These are phyloP conservation scores for Fomitopsis pinicola DNA, from an alignment of 1,284 basidiomycete genomes.

Conservation along the genomic window DNA sequence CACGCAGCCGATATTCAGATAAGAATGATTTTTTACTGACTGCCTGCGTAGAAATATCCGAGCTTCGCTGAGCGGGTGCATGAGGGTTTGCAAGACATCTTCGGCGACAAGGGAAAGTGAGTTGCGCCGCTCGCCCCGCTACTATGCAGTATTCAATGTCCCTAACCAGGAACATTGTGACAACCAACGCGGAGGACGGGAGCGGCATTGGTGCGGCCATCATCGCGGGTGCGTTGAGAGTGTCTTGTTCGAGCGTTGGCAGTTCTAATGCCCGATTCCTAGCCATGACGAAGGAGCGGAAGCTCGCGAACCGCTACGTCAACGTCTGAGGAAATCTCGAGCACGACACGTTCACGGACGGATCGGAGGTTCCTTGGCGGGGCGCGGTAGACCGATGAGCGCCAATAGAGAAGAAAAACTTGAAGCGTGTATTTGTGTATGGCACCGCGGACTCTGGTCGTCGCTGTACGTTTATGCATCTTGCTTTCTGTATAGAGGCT, in stretches of 20 bases:
- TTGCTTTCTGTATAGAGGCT: no score
- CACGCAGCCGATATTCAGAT: slow-evolving; percentile 35
- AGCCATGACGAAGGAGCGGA: slow-evolving; percentile 23
- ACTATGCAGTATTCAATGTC: not conserved
- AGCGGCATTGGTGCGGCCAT: slow-evolving; percentile 95
- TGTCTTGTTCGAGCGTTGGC: not conserved
- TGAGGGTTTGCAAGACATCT: slow-evolving; percentile 86
- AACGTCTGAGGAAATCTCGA: slow-evolving; percentile 7
- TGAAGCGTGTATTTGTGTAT: not conserved
- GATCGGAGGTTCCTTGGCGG: not conserved
- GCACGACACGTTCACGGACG: not conserved
- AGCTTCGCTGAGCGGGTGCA: slow-evolving; percentile 88
- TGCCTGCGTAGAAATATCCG: slow-evolving; percentile 79
- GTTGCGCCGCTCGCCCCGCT: slow-evolving; percentile 23
- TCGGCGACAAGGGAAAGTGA: slow-evolving; percentile 88
- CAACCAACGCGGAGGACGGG: slow-evolving; percentile 92
- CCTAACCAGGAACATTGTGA: slow-evolving; percentile 67
- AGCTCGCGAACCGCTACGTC: slow-evolving; percentile 19
- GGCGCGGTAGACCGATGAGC: not conserved
- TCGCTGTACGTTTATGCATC: not conserved
- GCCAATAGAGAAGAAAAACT: not conserved
- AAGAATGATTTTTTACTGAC: not conserved
- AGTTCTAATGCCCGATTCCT: not conserved
- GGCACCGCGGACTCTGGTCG: not conserved
- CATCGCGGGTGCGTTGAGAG: slow-evolving; percentile 72